These are phyloP conservation scores for Periconia sp. DNA, from an alignment of 2,329 filamentous ascomycete species.

Conservation along the genomic window DNA sequence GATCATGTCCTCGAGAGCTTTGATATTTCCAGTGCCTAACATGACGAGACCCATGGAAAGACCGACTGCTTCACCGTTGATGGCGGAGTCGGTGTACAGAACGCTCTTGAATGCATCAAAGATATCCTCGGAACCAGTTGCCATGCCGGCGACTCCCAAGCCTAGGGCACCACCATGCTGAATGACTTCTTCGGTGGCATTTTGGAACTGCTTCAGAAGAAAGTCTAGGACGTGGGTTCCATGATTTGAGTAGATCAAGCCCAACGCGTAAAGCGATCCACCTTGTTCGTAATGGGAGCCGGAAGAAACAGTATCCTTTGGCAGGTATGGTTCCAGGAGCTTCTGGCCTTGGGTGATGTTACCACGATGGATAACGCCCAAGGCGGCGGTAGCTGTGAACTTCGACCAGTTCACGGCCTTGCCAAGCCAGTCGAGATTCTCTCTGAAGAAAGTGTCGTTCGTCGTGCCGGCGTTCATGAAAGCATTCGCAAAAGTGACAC, in stretches of 20 bases:
- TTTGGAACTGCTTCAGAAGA: conserved; percentile 74
- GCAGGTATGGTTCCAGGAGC: conserved; percentile 92
- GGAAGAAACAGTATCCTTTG: conserved; percentile 71
- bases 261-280: conserved; percentile 92
- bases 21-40: conserved; percentile 95
- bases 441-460: conserved; percentile 97
- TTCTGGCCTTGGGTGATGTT: conserved; percentile 94
- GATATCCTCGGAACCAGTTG: conserved; percentile 85
- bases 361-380: conserved; percentile 95
- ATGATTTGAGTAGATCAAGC: conserved; percentile 96
- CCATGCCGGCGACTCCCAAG: conserved; percentile 96
- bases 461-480: conserved; percentile 99
- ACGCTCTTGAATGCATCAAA: conserved; percentile 91
- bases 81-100: conserved; percentile 89
- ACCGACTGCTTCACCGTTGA: conserved; percentile 96
- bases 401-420: conserved; percentile 99
- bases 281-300: conserved; percentile 96
- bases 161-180: conserved; percentile 96
- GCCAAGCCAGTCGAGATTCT: conserved; percentile 96
- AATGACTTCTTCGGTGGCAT: conserved; percentile 87
- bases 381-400: conserved; percentile 93
- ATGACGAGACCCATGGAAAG: conserved; percentile 97
- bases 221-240: conserved; percentile 88
- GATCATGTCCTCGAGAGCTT: conserved; percentile 94
- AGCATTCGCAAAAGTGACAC: conserved; percentile 95